These are phyloP conservation scores for Trichoderma sp. DNA, from an alignment of 2,329 filamentous ascomycete genomes.

Conservation along the genomic window DNA sequence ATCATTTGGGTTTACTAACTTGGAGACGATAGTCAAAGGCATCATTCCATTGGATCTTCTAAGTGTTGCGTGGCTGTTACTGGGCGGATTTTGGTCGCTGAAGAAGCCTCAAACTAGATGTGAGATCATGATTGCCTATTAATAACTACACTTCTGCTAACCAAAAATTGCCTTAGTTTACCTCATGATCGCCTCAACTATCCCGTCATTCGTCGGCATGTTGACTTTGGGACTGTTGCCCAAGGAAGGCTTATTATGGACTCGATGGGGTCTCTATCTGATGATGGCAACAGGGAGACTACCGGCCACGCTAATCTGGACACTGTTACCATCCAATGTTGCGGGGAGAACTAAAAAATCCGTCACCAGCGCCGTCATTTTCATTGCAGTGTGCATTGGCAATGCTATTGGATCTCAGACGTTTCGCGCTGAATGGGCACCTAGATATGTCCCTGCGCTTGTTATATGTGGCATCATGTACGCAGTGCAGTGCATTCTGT, in stretches of 20 bases:
- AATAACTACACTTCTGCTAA: neutral
- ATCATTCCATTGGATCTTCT: neutral
- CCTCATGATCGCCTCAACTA: neutral
- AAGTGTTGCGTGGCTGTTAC: neutral
- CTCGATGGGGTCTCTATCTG: neutral
- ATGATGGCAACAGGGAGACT: neutral
- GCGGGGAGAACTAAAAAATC: neutral
- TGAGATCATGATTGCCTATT: neutral
- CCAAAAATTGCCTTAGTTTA: neutral
- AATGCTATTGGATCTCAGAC: neutral
- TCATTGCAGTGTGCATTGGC: neutral
- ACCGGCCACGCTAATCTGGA: neutral
- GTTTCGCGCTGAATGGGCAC: neutral
- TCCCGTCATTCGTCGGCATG: neutral
- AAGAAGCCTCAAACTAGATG: neutral
- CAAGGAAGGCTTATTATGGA: neutral
- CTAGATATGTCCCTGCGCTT: neutral
- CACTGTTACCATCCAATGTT: neutral
- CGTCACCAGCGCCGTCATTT: neutral
- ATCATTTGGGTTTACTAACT: neutral
- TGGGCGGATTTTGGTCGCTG: neutral
- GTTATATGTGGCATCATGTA: neutral
- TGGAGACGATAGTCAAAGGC: neutral
- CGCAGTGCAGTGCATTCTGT: neutral
- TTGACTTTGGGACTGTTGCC: neutral